Evolutionary conservation across 2,329 filamentous ascomycete species (phyloP).

Genomic region (Kalaharituber pfeilii): DNA sequence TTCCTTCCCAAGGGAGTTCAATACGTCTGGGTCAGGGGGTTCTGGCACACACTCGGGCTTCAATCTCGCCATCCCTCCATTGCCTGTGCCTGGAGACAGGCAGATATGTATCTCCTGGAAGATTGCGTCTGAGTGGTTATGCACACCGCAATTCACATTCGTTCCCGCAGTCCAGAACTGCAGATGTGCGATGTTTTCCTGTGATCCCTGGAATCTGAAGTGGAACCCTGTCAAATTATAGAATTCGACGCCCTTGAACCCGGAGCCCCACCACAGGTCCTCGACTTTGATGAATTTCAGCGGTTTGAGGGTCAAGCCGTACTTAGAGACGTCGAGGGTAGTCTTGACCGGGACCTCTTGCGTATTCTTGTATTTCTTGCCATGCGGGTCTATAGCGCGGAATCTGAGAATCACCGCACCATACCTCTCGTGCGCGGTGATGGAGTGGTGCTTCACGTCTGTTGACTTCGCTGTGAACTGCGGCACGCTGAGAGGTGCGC

Average conservation of each 20-base stretch:
- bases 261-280: neutral
- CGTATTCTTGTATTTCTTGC: neutral
- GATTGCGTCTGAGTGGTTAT: constrained; percentile 12
- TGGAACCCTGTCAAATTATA: constrained; percentile 1
- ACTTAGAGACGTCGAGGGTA: neutral
- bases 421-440: neutral
- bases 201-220: neutral
- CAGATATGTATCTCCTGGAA: constrained; percentile 14
- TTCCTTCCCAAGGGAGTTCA: neutral
- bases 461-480: neutral
- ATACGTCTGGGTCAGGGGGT: neutral
- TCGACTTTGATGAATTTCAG: neutral
- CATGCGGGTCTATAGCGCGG: neutral
- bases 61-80: constrained; percentile 14
- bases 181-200: constrained; percentile 8
- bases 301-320: neutral
- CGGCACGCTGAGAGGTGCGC: neutral
- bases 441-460: neutral
- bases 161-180: constrained; percentile 18
- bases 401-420: neutral
- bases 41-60: neutral
- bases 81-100: constrained; percentile 11
- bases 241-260: neutral
- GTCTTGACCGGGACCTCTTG: neutral
- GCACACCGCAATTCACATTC: constrained; percentile 11